Evolutionary conservation across 78 protist genomes (phyloP).

Genomic region (Protostelium mycophagum): DNA sequence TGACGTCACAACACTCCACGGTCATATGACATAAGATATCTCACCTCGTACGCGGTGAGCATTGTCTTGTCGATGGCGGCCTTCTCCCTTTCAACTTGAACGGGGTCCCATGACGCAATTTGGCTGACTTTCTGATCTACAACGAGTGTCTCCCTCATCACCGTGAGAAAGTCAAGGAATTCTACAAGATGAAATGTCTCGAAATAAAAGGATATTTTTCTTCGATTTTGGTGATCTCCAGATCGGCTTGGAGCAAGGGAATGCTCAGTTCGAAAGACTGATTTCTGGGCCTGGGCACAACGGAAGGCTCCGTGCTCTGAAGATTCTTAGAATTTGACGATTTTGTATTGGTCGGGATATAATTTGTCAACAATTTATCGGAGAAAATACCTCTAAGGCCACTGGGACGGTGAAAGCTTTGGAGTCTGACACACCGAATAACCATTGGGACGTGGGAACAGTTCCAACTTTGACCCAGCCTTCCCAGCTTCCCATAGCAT

Average conservation of each 20-base stretch:
- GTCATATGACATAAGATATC: neutral
- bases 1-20: neutral
- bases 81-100: neutral
- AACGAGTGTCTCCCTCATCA: neutral
- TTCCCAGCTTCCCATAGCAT: neutral
- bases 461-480: neutral
- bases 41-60: neutral
- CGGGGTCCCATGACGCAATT: neutral
- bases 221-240: neutral
- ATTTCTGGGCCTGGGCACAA: neutral
- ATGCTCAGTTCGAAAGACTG: neutral
- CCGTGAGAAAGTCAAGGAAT: neutral
- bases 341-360: too few relatives aligned
- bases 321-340: too few relatives aligned
- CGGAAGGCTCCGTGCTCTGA: neutral
- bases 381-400: neutral
- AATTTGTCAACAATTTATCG: neutral
- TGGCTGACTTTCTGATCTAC: neutral
- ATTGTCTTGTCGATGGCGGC: neutral
- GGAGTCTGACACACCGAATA: neutral
- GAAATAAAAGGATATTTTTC: neutral
- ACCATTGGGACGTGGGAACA: neutral
- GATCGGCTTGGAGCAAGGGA: neutral
- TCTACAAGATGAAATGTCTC: neutral
- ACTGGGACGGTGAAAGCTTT: neutral